A percentile compares a stretch with the other conserved stretches of the same genome.
Evolutionary conservation across 352 stramenopile genomes (phyloP).

Genomic region (Phytopythium helicoides): DNA sequence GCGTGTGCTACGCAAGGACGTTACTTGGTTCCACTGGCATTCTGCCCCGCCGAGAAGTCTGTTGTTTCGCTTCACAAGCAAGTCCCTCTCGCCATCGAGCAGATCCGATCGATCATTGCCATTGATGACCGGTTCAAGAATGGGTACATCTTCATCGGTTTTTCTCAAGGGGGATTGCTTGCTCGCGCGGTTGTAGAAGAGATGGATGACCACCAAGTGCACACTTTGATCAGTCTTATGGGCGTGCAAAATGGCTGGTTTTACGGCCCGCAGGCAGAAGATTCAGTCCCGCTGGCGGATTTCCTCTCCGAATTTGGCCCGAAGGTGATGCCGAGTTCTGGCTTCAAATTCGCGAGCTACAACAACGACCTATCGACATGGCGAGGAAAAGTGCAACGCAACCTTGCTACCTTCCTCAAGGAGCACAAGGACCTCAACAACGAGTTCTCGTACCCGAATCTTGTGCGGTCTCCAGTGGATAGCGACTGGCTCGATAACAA

Average conservation of each 20-base stretch:
- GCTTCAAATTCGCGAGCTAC: conserved; percentile 36
- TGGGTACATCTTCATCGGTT: conserved; percentile 46
- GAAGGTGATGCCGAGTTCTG: conserved; percentile 15
- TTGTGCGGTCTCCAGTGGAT: conserved; percentile 28
- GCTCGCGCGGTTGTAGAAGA: conserved; percentile 47
- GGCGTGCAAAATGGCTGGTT: conserved; percentile 51
- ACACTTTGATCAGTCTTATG: conserved; percentile 39
- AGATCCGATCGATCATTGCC: conserved; percentile 30
- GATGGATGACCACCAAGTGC: conserved; percentile 53
- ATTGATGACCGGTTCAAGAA: conserved; percentile 29
- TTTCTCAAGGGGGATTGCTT: conserved; percentile 40
- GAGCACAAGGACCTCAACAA: conserved; percentile 14
- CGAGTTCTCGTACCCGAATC: conserved; percentile 40
- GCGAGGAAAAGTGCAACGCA: neutral
- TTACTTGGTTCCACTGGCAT: conserved; percentile 32
- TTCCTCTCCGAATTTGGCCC: conserved; percentile 25
- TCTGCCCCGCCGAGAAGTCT: conserved; percentile 40
- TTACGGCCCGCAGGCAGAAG: conserved; percentile 36
- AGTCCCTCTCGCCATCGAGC: conserved; percentile 33
- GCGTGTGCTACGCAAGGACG: conserved; percentile 27
- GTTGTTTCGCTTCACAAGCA: conserved; percentile 25
- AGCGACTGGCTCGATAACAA: conserved; percentile 26
- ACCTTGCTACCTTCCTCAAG: too few species aligned
- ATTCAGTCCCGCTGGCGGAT: conserved; percentile 17
- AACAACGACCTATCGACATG: neutral